Conservation (phyloP, 371 early-diverging fungal species). For the Mortierella sp. region DNA sequence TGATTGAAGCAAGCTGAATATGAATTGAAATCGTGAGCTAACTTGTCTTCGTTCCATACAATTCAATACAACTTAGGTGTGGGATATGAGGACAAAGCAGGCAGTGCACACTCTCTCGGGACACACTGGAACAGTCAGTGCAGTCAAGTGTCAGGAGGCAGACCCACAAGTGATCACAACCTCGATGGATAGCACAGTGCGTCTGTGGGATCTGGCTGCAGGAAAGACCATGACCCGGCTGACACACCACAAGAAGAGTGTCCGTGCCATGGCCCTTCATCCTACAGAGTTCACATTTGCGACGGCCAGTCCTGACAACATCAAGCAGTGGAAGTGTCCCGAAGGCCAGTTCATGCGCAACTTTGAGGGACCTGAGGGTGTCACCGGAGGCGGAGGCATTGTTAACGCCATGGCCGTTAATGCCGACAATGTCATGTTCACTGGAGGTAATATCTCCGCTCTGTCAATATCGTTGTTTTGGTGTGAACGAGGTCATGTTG, state of each 20-base stretch:
- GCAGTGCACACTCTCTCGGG: constrained; percentile 93
- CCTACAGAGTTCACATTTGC: constrained; percentile 96
- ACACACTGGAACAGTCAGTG: constrained; percentile 88
- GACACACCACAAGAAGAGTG: constrained; percentile 98
- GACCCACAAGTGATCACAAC: constrained; percentile 97
- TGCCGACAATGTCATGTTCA: constrained; percentile 92
- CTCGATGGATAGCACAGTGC: constrained; percentile 93
- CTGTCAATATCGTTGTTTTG: background rate
- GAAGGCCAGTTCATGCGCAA: constrained; percentile 95
- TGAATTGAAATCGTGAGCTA: too few relatives aligned
- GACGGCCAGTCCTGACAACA: constrained; percentile 92
- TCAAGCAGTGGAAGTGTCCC: constrained; percentile 97
- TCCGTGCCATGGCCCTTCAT: constrained; percentile 91
- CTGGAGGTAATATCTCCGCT: constrained; percentile 75
- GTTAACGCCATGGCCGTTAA: constrained; percentile 92
- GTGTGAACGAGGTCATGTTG: background rate
- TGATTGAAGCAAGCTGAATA: constrained; percentile 75
- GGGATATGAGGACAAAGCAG: constrained; percentile 98
- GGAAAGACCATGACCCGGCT: constrained; percentile 94
- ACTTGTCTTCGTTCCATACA: background rate
- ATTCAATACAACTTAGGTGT: constrained; percentile 71
- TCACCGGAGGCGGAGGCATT: constrained; percentile 69
- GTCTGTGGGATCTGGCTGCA: constrained; percentile 97
- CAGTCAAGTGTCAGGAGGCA: constrained; percentile 91
- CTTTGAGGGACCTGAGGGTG: constrained; percentile 83